Evolutionary conservation across 805 yeast genomes (phyloP).

Genomic region (Alloascoidea africana): DNA sequence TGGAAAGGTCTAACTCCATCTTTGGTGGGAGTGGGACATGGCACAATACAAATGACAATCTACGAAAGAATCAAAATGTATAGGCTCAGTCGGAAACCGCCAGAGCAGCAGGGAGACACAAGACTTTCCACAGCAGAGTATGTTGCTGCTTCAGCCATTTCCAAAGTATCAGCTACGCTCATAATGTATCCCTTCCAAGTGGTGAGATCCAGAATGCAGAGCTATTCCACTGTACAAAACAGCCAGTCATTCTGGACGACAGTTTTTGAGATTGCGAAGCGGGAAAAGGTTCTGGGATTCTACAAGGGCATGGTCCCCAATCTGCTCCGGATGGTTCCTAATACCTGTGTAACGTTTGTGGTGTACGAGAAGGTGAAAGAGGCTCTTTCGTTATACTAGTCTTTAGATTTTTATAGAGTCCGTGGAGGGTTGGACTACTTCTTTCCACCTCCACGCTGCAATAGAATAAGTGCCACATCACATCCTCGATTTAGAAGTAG

Average conservation of each 20-base stretch:
- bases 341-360: constrained; percentile 81
- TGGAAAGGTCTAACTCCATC: constrained; percentile 70
- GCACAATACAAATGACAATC: constrained; percentile 73
- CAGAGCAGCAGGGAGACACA: constrained; percentile 9
- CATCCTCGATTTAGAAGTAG: too few relatives aligned
- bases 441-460: too few relatives aligned
- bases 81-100: too few relatives aligned
- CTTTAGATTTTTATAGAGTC: too few relatives aligned
- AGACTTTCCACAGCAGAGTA: constrained; percentile 38
- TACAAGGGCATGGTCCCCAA: constrained; percentile 79
- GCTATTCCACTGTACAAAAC: constrained; percentile 17
- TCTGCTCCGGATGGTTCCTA: constrained; percentile 72
- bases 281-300: constrained; percentile 52
- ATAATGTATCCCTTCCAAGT: constrained; percentile 77
- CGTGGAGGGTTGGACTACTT: too few relatives aligned
- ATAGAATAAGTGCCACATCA: too few relatives aligned
- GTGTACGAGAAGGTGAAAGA: constrained; percentile 44
- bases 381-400: too few relatives aligned
- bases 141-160: constrained; percentile 45
- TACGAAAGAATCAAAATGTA: constrained; percentile 61
- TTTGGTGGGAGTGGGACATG: constrained; percentile 73
- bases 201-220: constrained; percentile 61
- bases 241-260: constrained; percentile 19
- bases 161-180: constrained; percentile 56
- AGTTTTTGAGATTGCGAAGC: constrained; percentile 21